Evolutionary conservation across 768 basidiomycete species (phyloP), one percentile per base, ranked within the genome.

Genomic region (Calvatia gigantea): DNA sequence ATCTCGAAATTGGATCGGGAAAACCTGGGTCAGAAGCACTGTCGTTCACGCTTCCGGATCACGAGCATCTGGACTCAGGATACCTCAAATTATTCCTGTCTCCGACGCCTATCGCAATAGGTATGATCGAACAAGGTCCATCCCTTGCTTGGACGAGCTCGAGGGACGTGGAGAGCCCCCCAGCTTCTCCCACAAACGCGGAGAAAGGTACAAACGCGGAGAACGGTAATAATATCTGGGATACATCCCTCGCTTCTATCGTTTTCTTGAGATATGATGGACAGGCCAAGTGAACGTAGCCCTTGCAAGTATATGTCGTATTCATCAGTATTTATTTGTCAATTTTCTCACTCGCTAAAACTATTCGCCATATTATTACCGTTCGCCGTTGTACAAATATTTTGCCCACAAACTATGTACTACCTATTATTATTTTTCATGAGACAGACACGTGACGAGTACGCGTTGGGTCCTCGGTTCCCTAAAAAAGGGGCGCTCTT

Each of bases 31-130:
- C 77, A 0, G 76, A 78, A 55, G 76, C 81, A 2, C 65, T 78
- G n/a, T 70, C 75, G 33, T 79, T 82, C 57, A 64, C 71, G 2
- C 68, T 78, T 6, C 60, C 66, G 7, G 70, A 73, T 8, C 64
- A 69, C 31, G 67, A 68, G 23, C 63, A 72, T 32, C 67, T 70
- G 31, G 75, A 78, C 29, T 75, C 73, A 0, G 80, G 78, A 8
- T 84, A 82, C 63, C 64, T 85, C 57, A 85, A 86, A 58, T 62
- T 85, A 5, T 84, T 84, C 62, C 72, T 84, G 3, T 81, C 80
- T 9, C 79, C 81, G 2, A 69, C 65, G 3, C 81, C 77, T 45
- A 75, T 78, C 7, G 70, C 77, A 6, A 70, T 84, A 69, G 70
- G 70, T 28, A 67, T 78, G 29, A 70, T 83, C 49, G 81, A 83